Evolutionary conservation across 495 filamentous ascomycete species (phyloP).

Genomic region (Extremus antarcticus): DNA sequence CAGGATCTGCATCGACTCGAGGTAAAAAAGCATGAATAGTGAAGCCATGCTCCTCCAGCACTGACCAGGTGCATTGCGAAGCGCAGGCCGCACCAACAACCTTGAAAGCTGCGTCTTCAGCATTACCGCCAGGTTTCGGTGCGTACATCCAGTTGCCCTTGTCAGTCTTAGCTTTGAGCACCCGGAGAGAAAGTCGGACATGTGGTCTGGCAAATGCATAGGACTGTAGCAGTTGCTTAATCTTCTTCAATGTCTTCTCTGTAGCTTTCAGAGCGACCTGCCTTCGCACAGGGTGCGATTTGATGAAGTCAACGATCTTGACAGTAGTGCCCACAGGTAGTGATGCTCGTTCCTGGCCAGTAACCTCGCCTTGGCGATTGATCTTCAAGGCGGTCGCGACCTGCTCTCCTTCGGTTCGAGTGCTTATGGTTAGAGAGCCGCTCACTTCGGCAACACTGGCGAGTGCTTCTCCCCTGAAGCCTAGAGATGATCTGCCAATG

Average conservation of each 20-base stretch:
- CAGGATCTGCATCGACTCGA: slow-evolving; percentile 38
- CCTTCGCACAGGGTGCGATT: slow-evolving; percentile 60
- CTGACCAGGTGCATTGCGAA: slow-evolving; percentile 39
- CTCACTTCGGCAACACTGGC: slow-evolving; percentile 66
- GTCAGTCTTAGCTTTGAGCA: slow-evolving; percentile 51
- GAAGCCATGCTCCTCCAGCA: slow-evolving; percentile 28
- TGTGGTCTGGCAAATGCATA: slow-evolving; percentile 65
- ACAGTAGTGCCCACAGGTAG: slow-evolving; percentile 69
- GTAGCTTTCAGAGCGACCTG: slow-evolving; percentile 53
- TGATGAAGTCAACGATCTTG: slow-evolving; percentile 55
- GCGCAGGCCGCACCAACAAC: slow-evolving; percentile 57
- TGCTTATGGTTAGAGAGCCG: slow-evolving; percentile 53
- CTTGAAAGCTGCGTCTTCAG: slow-evolving; percentile 59
- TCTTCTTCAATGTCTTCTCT: slow-evolving; percentile 47
- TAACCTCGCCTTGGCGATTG: slow-evolving; percentile 40
- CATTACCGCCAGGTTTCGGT: slow-evolving; percentile 41
- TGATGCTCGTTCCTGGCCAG: slow-evolving; percentile 12
- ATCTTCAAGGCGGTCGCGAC: slow-evolving; percentile 47
- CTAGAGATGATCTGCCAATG: slow-evolving; percentile 57
- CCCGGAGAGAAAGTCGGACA: slow-evolving; percentile 53
- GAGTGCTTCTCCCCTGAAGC: slow-evolving; percentile 82
- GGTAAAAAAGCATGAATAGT: slow-evolving; percentile 51
- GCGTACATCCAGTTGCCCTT: slow-evolving; percentile 63
- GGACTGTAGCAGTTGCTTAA: slow-evolving; percentile 58
- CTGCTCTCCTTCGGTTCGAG: slow-evolving; percentile 58